Evolutionary conservation across 495 filamentous ascomycete genomes (phyloP).

Genomic region (Recurvomyces mirabilis): DNA sequence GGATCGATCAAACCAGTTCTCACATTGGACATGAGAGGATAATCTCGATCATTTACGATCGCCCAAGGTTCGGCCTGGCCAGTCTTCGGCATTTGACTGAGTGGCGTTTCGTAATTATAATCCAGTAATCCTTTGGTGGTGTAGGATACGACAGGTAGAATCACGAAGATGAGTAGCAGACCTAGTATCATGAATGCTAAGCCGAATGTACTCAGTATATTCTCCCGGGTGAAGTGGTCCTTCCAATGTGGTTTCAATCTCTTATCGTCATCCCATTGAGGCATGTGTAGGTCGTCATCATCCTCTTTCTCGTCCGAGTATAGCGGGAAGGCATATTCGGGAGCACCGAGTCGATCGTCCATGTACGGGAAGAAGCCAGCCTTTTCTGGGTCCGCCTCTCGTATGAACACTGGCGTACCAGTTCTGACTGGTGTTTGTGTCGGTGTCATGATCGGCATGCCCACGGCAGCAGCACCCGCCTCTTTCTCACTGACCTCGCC

Average conservation of each 20-base stretch:
- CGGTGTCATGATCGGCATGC: not conserved
- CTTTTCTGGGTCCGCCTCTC: conserved; percentile 25
- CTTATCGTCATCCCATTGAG: conserved; percentile 36
- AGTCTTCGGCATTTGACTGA: conserved; percentile 23
- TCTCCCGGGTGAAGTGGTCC: conserved; percentile 33
- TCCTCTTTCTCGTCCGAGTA: conserved; percentile 35
- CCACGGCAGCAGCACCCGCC: not conserved
- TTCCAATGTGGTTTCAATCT: conserved; percentile 30
- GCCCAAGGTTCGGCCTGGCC: conserved; percentile 27
- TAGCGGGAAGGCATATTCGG: conserved; percentile 32
- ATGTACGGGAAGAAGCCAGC: conserved; percentile 25
- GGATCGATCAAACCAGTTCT: conserved; percentile 56
- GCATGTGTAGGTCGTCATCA: conserved; percentile 42
- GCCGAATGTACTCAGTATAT: conserved; percentile 33
- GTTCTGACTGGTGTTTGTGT: not conserved
- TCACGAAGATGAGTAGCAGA: conserved; percentile 36
- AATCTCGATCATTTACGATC: conserved; percentile 28
- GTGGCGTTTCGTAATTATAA: conserved; percentile 22
- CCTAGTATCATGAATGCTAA: conserved; percentile 34
- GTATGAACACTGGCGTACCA: conserved; percentile 15
- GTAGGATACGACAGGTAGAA: conserved; percentile 36
- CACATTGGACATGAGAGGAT: conserved; percentile 48
- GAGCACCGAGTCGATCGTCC: conserved; percentile 34
- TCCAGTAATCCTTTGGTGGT: conserved; percentile 23
- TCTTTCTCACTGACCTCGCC: not conserved